phyloP scores from a whole-genome alignment of 2,329 filamentous ascomycete genomes.

The Neospermospora avenae region DNA sequence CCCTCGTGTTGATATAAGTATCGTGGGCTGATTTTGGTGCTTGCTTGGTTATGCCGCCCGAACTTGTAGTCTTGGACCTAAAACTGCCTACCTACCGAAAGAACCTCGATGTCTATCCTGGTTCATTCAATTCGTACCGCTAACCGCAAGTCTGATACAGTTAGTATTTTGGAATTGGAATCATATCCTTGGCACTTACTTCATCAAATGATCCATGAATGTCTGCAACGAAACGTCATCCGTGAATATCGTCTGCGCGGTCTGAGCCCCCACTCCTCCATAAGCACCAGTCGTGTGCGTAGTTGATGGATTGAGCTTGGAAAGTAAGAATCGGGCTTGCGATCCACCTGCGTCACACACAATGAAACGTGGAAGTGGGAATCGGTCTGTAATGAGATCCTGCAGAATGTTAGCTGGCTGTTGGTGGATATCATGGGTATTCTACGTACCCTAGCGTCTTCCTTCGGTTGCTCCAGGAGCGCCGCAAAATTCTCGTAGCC shows the following conservation, averaged over 20 bases:
- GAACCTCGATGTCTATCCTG: neutral
- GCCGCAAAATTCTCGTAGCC: constrained; percentile 95
- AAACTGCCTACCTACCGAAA: neutral
- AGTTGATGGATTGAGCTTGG: constrained; percentile 95
- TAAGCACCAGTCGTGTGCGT: constrained; percentile 93
- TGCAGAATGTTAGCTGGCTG: constrained; percentile 38
- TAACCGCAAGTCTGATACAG: constrained; percentile 55
- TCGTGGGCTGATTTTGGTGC: neutral
- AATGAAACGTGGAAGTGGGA: constrained; percentile 97
- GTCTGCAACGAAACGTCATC: constrained; percentile 97
- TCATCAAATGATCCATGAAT: constrained; percentile 99
- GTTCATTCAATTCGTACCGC: constrained; percentile 53
- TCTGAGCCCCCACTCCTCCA: constrained; percentile 79
- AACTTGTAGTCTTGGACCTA: neutral
- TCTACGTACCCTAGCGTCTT: constrained; percentile 80
- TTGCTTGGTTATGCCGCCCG: neutral
- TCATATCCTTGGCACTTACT: constrained; percentile 56
- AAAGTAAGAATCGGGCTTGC: constrained; percentile 92
- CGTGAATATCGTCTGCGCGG: constrained; percentile 97
- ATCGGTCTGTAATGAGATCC: constrained; percentile 96
- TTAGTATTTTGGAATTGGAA: neutral
- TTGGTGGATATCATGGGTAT: neutral
- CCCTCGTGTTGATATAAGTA: neutral
- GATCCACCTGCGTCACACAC: constrained; percentile 98
- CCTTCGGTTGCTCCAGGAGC: constrained; percentile 88